Percentiles rank a stretch among this genome's conserved stretches.
Evolutionary conservation across 345 rosid genomes (phyloP).

Genomic region (Ceriops tagal): DNA sequence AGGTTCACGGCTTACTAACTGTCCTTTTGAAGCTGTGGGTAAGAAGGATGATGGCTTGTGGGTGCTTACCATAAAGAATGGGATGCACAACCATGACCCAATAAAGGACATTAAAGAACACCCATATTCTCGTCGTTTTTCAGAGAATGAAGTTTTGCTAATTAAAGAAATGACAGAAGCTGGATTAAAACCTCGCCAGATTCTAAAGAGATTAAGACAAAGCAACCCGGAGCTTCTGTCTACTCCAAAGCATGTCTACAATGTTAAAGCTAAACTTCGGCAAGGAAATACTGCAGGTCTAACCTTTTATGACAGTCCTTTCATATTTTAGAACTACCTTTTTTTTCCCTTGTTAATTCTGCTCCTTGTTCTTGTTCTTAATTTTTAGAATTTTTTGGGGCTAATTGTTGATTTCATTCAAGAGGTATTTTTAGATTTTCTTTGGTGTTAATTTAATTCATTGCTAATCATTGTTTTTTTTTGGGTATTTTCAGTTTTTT

Average conservation of each 20-base stretch:
- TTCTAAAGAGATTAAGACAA: slow-evolving; percentile 61
- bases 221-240: slow-evolving; percentile 63
- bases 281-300: slow-evolving; percentile 56
- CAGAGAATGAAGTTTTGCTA: slow-evolving; percentile 49
- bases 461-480: too few relatives aligned
- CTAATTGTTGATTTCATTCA: neutral
- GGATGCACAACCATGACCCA: slow-evolving; percentile 67
- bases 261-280: slow-evolving; percentile 66
- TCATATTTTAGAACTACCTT: slow-evolving; percentile 3
- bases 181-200: slow-evolving; percentile 69
- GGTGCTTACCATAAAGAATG: slow-evolving; percentile 56
- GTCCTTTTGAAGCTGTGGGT: slow-evolving; percentile 67
- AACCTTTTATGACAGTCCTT: neutral
- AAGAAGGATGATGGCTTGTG: slow-evolving; percentile 67
- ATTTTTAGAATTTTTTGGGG: neutral
- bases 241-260: slow-evolving; percentile 73
- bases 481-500: too few relatives aligned
- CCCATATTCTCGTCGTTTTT: slow-evolving; percentile 62
- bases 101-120: slow-evolving; percentile 58
- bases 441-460: too few relatives aligned
- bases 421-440: too few relatives aligned
- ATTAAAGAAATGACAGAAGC: slow-evolving; percentile 76
- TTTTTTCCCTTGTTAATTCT: neutral
- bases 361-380: neutral
- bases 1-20: slow-evolving; percentile 60